Percentiles rank a stretch among this genome's conserved stretches.
Conservation (phyloP, 139 green algal genomes). For the Coelastrella sp. region DNA sequence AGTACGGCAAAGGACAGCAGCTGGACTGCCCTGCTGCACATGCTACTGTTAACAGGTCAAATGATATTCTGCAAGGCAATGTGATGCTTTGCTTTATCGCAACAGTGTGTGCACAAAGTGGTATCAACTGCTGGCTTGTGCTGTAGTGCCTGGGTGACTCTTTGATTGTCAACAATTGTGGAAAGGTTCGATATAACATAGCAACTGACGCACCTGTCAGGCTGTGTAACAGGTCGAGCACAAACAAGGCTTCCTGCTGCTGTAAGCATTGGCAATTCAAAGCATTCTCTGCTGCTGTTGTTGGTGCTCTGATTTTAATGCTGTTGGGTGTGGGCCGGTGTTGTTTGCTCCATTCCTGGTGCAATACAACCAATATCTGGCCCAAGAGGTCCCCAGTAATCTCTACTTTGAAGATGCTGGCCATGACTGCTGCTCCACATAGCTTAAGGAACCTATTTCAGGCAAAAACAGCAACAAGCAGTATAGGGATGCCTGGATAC, state of each 20-base stretch:
- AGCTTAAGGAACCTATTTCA: slow-evolving; percentile 27
- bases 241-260: background rate
- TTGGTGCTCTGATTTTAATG: background rate
- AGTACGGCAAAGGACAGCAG: no score
- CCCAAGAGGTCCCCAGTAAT: slow-evolving; percentile 16
- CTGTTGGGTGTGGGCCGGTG: slow-evolving; percentile 21
- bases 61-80: no score
- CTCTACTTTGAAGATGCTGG: slow-evolving; percentile 9
- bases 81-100: no score
- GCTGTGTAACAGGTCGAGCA: slow-evolving; percentile 1
- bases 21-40: no score
- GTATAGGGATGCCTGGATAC: no score
- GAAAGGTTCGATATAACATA: background rate
- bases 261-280: no score
- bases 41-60: no score
- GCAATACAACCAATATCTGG: slow-evolving; percentile 11
- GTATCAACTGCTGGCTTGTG: no score
- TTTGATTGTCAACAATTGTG: background rate
- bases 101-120: no score
- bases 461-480: background rate
- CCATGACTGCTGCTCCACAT: background rate
- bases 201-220: slow-evolving; percentile 1
- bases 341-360: slow-evolving; percentile 3
- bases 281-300: background rate
- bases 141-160: background rate